Evolutionary conservation across 495 filamentous ascomycete genomes (phyloP), one percentile per base, ranked within the genome.

Genomic region (Lophiotrema nucula): DNA sequence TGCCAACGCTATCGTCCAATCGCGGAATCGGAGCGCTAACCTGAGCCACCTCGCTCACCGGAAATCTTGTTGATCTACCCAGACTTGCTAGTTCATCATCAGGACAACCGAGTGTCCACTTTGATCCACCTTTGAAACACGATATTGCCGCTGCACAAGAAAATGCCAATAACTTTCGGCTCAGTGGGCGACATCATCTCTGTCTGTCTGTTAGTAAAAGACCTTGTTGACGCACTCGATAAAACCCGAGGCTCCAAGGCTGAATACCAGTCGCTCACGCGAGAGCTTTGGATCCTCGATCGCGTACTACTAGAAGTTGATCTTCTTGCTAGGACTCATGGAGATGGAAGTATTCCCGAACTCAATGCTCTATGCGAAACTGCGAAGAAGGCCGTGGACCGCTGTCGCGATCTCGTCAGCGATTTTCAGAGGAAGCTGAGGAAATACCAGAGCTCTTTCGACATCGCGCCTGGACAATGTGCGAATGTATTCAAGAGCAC

Each of bases 181-280:
- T 73, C 70, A 4, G 62, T 72, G 16, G 72, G 71, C 24, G 72
- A 75, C 45, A 58, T 73, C 19, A 70, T 73, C 25, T 43, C 56
- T 10, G 64, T 67, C 16, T 50, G 65, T 23, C 60, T 67, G 27
- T 16, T 75, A 22, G 58, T 74, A 41, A 71, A 73, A 60, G 65
- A 74, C 23, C 56, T 69, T 8, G 46, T 75, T 46, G 57, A 68
- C 13, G 70, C 72, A 2, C 48, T 74, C 12, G 52, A 69, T 35
- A 57, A 67, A 37, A 61, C 25, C 35, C 65, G 58, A 35, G 72
- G 73, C 4, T 62, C 73, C 23, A 26, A 48, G 22, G 51, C 60
- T 18, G 62, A 70, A 28, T 76, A 67, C 49, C 51, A 57, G 13
- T 52, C 46, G 11, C 35, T 76, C 0, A 42, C 60, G 13, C 35